A percentile compares a stretch with the other conserved stretches of the same genome.
These are phyloP conservation scores for Papiliotrema terrestris DNA, from an alignment of 1,284 basidiomycete species.

Conservation along the genomic window DNA sequence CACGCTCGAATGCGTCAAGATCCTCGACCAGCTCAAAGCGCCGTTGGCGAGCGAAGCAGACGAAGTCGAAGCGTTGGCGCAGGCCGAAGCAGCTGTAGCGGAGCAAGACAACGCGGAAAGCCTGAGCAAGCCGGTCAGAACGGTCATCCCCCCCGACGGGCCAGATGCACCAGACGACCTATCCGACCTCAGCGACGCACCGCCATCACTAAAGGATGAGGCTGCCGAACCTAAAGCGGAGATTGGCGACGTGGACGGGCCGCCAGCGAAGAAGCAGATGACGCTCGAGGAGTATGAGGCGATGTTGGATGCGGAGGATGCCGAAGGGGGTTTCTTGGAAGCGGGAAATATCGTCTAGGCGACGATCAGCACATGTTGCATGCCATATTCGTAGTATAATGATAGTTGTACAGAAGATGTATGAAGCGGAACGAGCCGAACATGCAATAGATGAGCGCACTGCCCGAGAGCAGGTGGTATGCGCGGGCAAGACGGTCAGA, in stretches of 20 bases:
- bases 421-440: constrained; percentile 36
- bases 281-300: constrained; percentile 43
- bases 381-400: not conserved
- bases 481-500: constrained; percentile 33
- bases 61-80: not conserved
- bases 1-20: constrained; percentile 33
- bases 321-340: constrained; percentile 28
- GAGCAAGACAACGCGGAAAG: not conserved
- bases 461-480: not conserved
- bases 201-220: not conserved
- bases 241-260: constrained; percentile 2
- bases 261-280: constrained; percentile 17
- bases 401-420: constrained; percentile 12
- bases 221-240: constrained; percentile 1
- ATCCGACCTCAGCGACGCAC: constrained; percentile 12
- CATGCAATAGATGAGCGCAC: constrained; percentile 1
- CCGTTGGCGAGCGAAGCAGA: constrained; percentile 1
- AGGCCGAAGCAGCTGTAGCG: not conserved
- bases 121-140: not conserved
- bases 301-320: constrained; percentile 34
- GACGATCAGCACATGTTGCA: not conserved
- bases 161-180: not conserved
- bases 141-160: not conserved
- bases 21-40: constrained; percentile 38
- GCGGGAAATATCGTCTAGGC: constrained; percentile 17